These are phyloP conservation scores for Sambucus nigra DNA, from an alignment of 129 eudicot species.

Conservation along the genomic window DNA sequence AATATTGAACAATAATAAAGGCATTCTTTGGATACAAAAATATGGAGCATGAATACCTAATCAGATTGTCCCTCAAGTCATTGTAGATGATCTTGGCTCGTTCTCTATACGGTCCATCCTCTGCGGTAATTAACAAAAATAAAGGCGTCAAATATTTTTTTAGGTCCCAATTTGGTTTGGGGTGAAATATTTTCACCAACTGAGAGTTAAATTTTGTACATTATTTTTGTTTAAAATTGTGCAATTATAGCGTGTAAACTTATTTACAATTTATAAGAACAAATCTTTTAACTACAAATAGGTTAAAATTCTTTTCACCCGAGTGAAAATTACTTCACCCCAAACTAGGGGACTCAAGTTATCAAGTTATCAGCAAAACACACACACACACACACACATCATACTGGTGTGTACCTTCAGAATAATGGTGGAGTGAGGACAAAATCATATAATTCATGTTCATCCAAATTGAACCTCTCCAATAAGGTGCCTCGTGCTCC, in stretches of 20 bases:
- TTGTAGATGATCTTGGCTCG: constrained; percentile 60
- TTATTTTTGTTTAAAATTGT: too few species aligned
- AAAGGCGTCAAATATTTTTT: too few species aligned
- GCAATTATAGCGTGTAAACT: too few species aligned
- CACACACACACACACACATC: not conserved
- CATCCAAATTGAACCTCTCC: constrained; percentile 99
- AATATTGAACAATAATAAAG: too few species aligned
- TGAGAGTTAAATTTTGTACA: too few species aligned
- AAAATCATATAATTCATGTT: constrained; percentile 93
- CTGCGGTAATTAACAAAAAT: constrained; percentile 24
- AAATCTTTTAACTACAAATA: too few species aligned
- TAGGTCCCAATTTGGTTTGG: too few species aligned
- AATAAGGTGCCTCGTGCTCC: constrained; percentile 92
- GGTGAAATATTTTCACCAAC: too few species aligned
- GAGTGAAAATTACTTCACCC: too few species aligned
- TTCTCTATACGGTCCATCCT: constrained; percentile 77
- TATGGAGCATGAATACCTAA: constrained; percentile 41
- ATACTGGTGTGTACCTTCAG: constrained; percentile 43
- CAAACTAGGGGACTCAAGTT: too few species aligned
- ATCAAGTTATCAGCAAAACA: not conserved
- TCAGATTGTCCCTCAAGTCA: constrained; percentile 66
- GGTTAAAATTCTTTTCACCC: too few species aligned
- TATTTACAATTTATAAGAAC: not conserved
- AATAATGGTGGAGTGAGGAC: constrained; percentile 69
- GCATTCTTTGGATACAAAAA: not conserved